These are phyloP conservation scores for Bipolaris sorokiniana DNA, from an alignment of 2,329 filamentous ascomycete genomes.

Conservation along the genomic window DNA sequence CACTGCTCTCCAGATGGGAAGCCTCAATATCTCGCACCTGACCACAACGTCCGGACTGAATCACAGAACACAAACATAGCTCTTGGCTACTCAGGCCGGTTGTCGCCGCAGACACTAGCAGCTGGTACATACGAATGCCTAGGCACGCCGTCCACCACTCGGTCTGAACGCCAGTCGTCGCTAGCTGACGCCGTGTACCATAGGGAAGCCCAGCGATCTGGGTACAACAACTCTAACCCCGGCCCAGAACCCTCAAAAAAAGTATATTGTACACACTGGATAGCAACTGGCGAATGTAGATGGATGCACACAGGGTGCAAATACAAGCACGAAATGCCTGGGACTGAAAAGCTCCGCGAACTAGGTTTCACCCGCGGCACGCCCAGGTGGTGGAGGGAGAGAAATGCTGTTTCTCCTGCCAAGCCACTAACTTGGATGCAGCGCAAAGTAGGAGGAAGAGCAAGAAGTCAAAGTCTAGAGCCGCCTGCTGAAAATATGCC, in stretches of 20 bases:
- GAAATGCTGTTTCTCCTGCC: constrained; percentile 36
- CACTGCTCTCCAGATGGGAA: not conserved
- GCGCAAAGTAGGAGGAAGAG: constrained; percentile 20
- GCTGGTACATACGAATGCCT: not conserved
- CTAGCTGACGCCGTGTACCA: constrained; percentile 34
- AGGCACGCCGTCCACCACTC: not conserved
- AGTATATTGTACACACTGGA: constrained; percentile 85
- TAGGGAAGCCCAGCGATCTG: constrained; percentile 34
- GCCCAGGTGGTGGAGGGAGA: constrained; percentile 64
- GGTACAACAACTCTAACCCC: constrained; percentile 49
- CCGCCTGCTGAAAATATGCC: not conserved
- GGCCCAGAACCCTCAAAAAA: constrained; percentile 62
- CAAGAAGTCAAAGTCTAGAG: constrained; percentile 6
- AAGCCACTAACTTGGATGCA: constrained; percentile 35
- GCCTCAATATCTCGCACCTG: constrained; percentile 25
- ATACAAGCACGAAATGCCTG: constrained; percentile 91
- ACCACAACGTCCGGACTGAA: constrained; percentile 21
- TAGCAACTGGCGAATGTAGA: constrained; percentile 82
- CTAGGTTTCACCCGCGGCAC: constrained; percentile 67
- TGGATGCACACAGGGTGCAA: constrained; percentile 86
- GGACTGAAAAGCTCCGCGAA: constrained; percentile 67
- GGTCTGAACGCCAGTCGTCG: constrained; percentile 7
- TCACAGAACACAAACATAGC: not conserved
- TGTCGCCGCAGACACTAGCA: not conserved
- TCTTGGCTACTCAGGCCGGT: not conserved